These are phyloP conservation scores for Pythium vanterpoolii DNA, from an alignment of 352 stramenopile genomes.

Conservation along the genomic window DNA sequence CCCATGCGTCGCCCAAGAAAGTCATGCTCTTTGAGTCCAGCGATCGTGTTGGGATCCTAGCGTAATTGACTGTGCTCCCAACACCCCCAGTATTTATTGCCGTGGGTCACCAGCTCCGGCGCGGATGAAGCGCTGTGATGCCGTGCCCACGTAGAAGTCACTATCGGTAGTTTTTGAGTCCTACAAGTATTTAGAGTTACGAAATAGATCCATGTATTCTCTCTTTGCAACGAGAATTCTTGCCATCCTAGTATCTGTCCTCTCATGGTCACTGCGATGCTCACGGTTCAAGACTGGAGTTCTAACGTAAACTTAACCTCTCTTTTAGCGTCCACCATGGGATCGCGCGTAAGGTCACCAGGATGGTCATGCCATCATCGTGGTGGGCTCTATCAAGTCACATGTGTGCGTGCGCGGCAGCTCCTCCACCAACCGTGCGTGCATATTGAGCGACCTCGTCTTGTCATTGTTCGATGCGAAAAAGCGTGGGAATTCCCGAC, in stretches of 20 bases:
- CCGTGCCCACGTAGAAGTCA: not conserved
- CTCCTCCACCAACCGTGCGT: too few species aligned
- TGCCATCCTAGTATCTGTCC: not conserved
- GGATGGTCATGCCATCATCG: too few species aligned
- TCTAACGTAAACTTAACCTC: too few species aligned
- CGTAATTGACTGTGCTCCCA: not conserved
- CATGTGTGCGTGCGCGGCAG: too few species aligned
- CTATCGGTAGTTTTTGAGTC: not conserved
- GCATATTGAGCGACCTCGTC: too few species aligned
- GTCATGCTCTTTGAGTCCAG: slow-evolving; percentile 22
- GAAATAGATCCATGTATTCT: not conserved
- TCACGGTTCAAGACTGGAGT: too few species aligned
- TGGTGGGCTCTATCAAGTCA: too few species aligned
- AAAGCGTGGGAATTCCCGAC: too few species aligned
- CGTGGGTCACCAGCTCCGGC: not conserved
- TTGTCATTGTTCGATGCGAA: too few species aligned
- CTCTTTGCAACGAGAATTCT: not conserved
- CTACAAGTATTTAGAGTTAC: not conserved
- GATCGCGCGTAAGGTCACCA: too few species aligned
- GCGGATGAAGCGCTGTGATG: slow-evolving; percentile 3
- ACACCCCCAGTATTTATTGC: slow-evolving; percentile 14
- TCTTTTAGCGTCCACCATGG: too few species aligned
- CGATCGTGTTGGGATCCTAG: slow-evolving; percentile 15
- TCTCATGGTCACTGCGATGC: not conserved
- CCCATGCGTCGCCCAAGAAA: slow-evolving; percentile 9